Base-by-base conservation (phyloP, 768 basidiomycete genomes). In the Mycena epipterygia region DNA sequence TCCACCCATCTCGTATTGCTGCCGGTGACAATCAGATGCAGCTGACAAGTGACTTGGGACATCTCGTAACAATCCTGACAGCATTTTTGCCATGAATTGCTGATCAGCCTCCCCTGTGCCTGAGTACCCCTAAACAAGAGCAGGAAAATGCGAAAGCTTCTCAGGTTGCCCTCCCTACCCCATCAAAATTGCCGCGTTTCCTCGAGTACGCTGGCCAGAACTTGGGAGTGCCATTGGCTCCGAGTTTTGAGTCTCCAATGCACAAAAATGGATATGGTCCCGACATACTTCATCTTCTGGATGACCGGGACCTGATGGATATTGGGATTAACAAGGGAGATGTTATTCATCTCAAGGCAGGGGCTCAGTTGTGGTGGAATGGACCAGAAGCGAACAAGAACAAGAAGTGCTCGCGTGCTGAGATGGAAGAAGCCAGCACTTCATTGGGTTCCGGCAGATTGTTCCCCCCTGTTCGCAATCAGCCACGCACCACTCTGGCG, bases 331-430 rank as follows among this genome's bases (percentile, higher is more conserved):
- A 2, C 14, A 55, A 30, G 39, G 63, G 63, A 3, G 39, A 64
- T 33, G 39, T 13, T 4, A 19, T 55, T 4, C n/a, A 52, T n/a
- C 14, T 64, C 27, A 64, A 64, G 27, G 63, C 25, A 9, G 63
- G 63, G 8, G 23, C 63, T 5, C 5, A 11, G 27, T 2, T 12
- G 4, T 64, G 63, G 63, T 23, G 30, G 53, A 46, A 46, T 13
- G 23, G 44, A 6, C 44, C 44, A 23, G n/a, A 46, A 4, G 44
- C 44, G 23, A n/a, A n/a, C n/a, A 72, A 60, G 23, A n/a, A n/a
- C n/a, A 72, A 60, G 67, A 67, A 67, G 49, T 35, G 66, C 14
- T 21, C 21, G 21, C 27, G 16, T 29, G 32, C 14, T 7, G 53
- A 57, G 44, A 57, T 56, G 23, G 5, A 11, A 4, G 55, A 52